Evolutionary conservation across 2,329 filamentous ascomycete genomes (phyloP).

Genomic region (Neobulgaria alba): DNA sequence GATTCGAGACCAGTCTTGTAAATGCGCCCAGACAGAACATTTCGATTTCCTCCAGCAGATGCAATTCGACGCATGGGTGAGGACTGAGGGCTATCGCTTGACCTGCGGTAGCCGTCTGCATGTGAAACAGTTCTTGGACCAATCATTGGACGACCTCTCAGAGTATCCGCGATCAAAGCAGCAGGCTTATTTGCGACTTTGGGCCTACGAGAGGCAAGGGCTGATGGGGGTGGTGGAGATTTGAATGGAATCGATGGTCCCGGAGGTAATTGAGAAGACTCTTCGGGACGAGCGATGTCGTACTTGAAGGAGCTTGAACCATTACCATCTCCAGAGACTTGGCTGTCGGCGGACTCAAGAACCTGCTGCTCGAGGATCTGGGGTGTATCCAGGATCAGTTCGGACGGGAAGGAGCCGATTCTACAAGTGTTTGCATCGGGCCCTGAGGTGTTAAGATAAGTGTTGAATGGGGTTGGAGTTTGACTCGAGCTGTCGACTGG

Average conservation of each 20-base stretch:
- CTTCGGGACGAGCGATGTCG: slow-evolving; percentile 15
- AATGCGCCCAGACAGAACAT: slow-evolving; percentile 24
- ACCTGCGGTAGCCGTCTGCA: slow-evolving; percentile 22
- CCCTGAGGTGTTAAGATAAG: slow-evolving; percentile 10
- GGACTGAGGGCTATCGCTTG: slow-evolving; percentile 21
- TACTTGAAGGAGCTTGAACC: slow-evolving; percentile 17
- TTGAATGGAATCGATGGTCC: slow-evolving; percentile 22
- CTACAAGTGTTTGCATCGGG: slow-evolving; percentile 10
- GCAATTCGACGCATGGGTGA: slow-evolving; percentile 28
- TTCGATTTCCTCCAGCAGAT: slow-evolving; percentile 25
- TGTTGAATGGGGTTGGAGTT: slow-evolving; percentile 17
- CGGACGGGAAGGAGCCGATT: slow-evolving; percentile 19
- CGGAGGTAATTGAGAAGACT: slow-evolving; percentile 20
- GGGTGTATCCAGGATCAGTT: no score
- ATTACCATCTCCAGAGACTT: slow-evolving; percentile 17
- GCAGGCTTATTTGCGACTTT: slow-evolving; percentile 27
- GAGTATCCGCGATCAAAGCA: slow-evolving; percentile 21
- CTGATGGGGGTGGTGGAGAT: slow-evolving; percentile 24
- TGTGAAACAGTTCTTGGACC: slow-evolving; percentile 27
- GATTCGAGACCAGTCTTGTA: slow-evolving; percentile 24
- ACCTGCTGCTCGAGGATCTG: no score
- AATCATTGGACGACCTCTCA: slow-evolving; percentile 18
- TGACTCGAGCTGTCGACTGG: slow-evolving; percentile 12
- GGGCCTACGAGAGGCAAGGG: slow-evolving; percentile 26
- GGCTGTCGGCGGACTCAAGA: no score